Percentiles rank a stretch among this genome's conserved stretches.
These are phyloP conservation scores for Botrytis cinerea DNA, from an alignment of 2,329 filamentous ascomycete genomes.

Conservation along the genomic window DNA sequence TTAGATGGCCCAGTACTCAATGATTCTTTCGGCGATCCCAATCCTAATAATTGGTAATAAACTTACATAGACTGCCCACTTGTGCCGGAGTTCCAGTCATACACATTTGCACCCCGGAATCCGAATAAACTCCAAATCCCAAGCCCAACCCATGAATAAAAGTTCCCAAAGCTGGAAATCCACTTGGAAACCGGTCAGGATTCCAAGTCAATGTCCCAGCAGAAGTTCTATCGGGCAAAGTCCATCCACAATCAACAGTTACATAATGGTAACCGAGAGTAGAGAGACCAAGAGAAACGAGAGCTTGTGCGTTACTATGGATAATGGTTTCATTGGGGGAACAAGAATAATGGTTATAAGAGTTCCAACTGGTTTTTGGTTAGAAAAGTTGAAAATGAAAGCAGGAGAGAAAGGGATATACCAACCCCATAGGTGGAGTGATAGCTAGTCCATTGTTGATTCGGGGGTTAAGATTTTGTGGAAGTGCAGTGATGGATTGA, in stretches of 20 bases:
- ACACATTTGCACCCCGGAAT: slow-evolving; percentile 40
- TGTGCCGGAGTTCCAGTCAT: slow-evolving; percentile 38
- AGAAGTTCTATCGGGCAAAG: slow-evolving; percentile 35
- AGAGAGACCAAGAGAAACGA: slow-evolving; percentile 49
- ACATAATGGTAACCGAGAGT: slow-evolving; percentile 52
- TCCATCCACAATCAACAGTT: slow-evolving; percentile 56
- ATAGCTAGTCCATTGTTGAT: slow-evolving; percentile 35
- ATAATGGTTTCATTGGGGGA: slow-evolving; percentile 50
- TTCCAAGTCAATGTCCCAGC: slow-evolving; percentile 48
- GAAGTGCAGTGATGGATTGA: background rate
- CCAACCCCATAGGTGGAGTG: slow-evolving; percentile 37
- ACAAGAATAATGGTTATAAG: slow-evolving; percentile 54
- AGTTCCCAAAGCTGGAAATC: slow-evolving; percentile 47
- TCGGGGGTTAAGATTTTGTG: slow-evolving; percentile 19
- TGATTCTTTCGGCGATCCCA: background rate
- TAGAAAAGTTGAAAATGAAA: background rate
- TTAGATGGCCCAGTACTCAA: background rate
- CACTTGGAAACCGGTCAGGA: slow-evolving; percentile 45
- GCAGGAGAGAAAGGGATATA: background rate
- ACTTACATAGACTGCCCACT: slow-evolving; percentile 37
- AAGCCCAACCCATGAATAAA: slow-evolving; percentile 46
- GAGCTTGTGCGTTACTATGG: slow-evolving; percentile 49
- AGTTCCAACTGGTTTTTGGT: slow-evolving; percentile 46
- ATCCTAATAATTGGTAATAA: background rate
- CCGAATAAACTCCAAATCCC: slow-evolving; percentile 49